A percentile compares a stretch with the other conserved stretches of the same genome.
These are phyloP conservation scores for Mercurialis annua DNA, from an alignment of 345 rosid species.

Conservation along the genomic window DNA sequence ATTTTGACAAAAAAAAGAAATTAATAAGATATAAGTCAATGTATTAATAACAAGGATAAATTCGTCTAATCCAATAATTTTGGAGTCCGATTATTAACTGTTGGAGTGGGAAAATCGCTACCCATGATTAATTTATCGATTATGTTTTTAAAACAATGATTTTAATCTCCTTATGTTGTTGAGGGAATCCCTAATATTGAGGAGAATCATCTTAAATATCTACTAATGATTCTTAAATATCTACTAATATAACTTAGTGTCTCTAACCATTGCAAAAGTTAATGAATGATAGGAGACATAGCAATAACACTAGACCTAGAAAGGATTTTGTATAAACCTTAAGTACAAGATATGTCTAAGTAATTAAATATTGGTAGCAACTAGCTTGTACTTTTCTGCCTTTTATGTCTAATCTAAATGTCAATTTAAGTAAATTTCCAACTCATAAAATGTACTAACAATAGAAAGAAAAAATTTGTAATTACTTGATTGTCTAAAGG, in stretches of 20 bases:
- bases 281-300: constrained; percentile 2
- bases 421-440: constrained; percentile 6
- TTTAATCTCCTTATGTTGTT: not conserved
- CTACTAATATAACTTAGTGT: not conserved
- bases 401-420: not conserved
- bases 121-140: too few relatives aligned
- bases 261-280: constrained; percentile 2
- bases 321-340: constrained; percentile 4
- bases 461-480: not conserved
- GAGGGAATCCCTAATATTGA: constrained; percentile 17
- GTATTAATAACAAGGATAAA: too few relatives aligned
- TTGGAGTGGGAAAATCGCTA: too few relatives aligned
- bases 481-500: constrained; percentile 7
- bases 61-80: too few relatives aligned
- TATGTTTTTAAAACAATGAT: too few relatives aligned
- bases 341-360: not conserved
- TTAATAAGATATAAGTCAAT: too few relatives aligned
- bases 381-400: constrained; percentile 11
- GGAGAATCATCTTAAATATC: constrained; percentile 16
- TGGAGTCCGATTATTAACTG: too few relatives aligned
- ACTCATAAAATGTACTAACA: constrained; percentile 4
- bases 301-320: not conserved
- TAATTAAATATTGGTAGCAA: constrained; percentile 1
- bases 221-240: not conserved
- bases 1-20: too few relatives aligned